Evolutionary conservation across 2,329 filamentous ascomycete genomes (phyloP), one percentile per base, ranked within the genome.

Genomic region (Calcarisporium arbuscula): DNA sequence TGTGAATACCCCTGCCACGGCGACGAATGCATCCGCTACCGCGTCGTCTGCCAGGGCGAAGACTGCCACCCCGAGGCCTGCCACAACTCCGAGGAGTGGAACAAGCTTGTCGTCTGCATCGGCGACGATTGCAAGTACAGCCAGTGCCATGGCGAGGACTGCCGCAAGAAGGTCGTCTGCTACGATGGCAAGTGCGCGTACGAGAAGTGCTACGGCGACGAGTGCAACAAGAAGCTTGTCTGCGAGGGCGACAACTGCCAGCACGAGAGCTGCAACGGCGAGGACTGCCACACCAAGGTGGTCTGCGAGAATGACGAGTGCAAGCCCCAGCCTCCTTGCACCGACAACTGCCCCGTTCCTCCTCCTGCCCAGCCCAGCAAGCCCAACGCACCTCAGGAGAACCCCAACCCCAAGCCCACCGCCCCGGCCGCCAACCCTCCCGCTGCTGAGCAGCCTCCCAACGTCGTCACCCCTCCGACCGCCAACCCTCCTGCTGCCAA

Each of bases 161-260:
- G 48, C 37, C 32, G 45, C 34, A 50, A 50, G 39, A 60, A 60
- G 51, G 41, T 59, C 32, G 44, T 53, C 46, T 62, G 56, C 54
- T 46, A 46, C 40, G 48, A 52, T 29, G 47, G 43, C 35, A 43
- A 52, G 36, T 62, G 57, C 47, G 38, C 39, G 14, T 35, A 46
- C 18, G 51, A 50, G 43, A 41, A 49, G 32, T 52, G 52, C 48
- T 37, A 44, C 30, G 43, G 45, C 21, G 43, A 56, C 5, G 47
- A 52, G 34, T 58, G 54, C 46, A 40, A 46, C 34, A 54, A 55
- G 48, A 56, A 60, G 41, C 45, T 51, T 26, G 45, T 54, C 47
- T 62, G 59, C 50, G 43, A 48, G 19, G 48, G 48, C 28, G 35
- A 52, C 8, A 40, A 54, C 17, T 60, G 50, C 49, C 43, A 47